Conservation (phyloP, 2,329 filamentous ascomycete species). For the Neofusicoccum sp. region DNA sequence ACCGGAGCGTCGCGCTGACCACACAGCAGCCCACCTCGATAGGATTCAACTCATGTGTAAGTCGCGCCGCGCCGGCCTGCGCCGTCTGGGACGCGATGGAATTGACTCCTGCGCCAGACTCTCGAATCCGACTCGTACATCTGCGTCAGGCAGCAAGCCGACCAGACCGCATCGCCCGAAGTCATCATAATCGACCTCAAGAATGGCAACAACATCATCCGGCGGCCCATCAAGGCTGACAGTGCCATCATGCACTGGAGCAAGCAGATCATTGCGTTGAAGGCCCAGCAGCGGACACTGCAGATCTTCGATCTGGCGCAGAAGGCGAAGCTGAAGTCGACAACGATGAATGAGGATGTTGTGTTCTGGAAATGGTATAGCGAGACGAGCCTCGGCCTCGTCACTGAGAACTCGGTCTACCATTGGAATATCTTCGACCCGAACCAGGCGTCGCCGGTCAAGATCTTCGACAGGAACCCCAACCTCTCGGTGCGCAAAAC, state of each 20-base stretch:
- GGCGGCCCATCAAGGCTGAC: constrained; percentile 95
- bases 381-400: constrained; percentile 80
- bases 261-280: constrained; percentile 92
- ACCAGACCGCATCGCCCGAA: constrained; percentile 78
- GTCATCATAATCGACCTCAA: constrained; percentile 98
- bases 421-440: constrained; percentile 97
- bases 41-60: constrained; percentile 84
- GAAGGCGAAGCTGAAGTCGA: constrained; percentile 95
- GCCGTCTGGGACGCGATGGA: not conserved
- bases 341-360: constrained; percentile 94
- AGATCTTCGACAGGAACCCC: constrained; percentile 91
- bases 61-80: constrained; percentile 32
- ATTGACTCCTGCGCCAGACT: constrained; percentile 59
- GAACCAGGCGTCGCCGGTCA: constrained; percentile 71
- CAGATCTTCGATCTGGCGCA: constrained; percentile 95
- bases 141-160: constrained; percentile 83
- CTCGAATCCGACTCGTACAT: constrained; percentile 97
- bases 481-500: constrained; percentile 71
- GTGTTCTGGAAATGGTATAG: constrained; percentile 99
- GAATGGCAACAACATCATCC: constrained; percentile 92
- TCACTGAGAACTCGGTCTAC: constrained; percentile 87
- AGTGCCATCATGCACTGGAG: constrained; percentile 99
- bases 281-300: constrained; percentile 88
- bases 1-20: constrained; percentile 28
- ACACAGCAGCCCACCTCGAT: constrained; percentile 62